Evolutionary conservation across 1,284 basidiomycete genomes (phyloP), one percentile per base, ranked within the genome.

Genomic region (Tilletia walkeri): DNA sequence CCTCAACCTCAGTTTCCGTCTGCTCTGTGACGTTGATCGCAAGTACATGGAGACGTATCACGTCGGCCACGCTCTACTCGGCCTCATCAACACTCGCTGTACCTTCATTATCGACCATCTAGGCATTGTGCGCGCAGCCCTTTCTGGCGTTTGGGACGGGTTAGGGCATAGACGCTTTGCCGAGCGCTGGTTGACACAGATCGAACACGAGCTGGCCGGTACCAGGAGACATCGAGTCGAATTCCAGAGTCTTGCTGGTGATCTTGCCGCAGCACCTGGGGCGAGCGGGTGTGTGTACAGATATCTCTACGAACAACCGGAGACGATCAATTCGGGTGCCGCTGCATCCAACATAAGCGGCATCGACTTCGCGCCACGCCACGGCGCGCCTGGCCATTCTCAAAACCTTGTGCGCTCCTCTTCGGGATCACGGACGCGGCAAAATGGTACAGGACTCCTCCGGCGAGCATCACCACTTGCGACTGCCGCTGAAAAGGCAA

Each of bases 31-130:
- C 39, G 63, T 68, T 20, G 69, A 76, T 3, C 69, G 79, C 1
- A 54, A 72, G 47, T 70, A 71, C 30, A 78, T 79, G 75, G 68
- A 75, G 38, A 66, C 69, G 0, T 80, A 73, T 68, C 76, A 75
- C 4, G 78, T 80, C 0, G 73, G 72, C 0, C 67, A 73, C 10
- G 70, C 73, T 3, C 18, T 77, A 45, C 34, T 79, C 4, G 79
- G 79, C 2, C 59, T 80, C 36, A 69, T 79, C 65, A 76, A 80
- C 47, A 56, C 38, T 59, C 50, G 79, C 10, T 76, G 73, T 66
- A 80, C 79, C 2, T 80, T 80, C 65, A 53, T 79, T 49, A 79
- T 80, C 20, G 79, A 80, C 65, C 76, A 75, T n/a, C 61, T 69
- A 0, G 79, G 79, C n/a, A 48, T 77, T n/a, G 75, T 80, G 0